Conservation (phyloP, 1,284 basidiomycete species). For the Cryptococcus sp. region DNA sequence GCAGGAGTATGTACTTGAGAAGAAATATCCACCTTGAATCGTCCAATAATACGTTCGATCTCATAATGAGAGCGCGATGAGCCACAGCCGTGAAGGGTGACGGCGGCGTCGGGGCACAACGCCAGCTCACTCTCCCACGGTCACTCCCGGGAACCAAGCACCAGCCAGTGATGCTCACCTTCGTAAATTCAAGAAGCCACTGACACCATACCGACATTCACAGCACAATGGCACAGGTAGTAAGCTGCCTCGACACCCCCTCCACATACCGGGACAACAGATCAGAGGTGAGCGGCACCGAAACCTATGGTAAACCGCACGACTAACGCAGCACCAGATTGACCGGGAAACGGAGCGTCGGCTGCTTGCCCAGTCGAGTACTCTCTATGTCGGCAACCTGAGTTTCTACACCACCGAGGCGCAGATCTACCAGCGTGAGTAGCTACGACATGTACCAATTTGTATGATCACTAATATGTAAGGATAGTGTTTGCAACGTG, state of each 20-base stretch:
- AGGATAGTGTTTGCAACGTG: constrained; percentile 80
- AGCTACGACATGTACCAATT: not conserved
- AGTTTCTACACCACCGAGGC: constrained; percentile 99
- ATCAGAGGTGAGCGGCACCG: constrained; percentile 55
- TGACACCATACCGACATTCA: not conserved
- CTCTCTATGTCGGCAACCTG: constrained; percentile 85
- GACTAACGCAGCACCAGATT: constrained; percentile 24
- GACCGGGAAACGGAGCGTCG: constrained; percentile 53
- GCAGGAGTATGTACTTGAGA: not conserved
- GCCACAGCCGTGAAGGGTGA: not conserved
- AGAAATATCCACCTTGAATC: too few relatives aligned
- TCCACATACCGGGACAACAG: constrained; percentile 94
- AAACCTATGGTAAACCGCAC: not conserved
- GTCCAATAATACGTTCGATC: too few relatives aligned
- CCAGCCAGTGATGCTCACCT: not conserved
- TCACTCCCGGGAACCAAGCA: not conserved
- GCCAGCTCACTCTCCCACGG: constrained; percentile 13
- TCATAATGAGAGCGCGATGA: too few relatives aligned
- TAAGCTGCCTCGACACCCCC: constrained; percentile 79
- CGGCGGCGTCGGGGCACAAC: not conserved
- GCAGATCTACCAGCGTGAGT: constrained; percentile 85
- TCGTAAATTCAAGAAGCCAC: not conserved
- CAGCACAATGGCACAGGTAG: constrained; percentile 77
- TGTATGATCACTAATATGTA: constrained; percentile 6
- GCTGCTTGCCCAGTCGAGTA: constrained; percentile 53